Conservation (phyloP, 768 basidiomycete species). For the Suillus weaverae region DNA sequence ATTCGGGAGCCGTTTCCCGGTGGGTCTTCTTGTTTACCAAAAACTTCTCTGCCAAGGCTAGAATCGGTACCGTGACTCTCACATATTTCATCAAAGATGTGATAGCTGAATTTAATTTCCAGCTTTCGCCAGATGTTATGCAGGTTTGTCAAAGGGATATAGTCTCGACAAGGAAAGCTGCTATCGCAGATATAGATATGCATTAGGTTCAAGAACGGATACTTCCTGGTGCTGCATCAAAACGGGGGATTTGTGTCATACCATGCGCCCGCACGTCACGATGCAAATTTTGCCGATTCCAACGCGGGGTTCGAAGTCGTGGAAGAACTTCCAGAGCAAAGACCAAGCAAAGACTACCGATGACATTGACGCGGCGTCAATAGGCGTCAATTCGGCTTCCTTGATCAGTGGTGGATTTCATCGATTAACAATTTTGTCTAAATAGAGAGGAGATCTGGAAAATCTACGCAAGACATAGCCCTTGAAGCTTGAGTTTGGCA, state of each 20-base stretch:
- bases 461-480: not conserved
- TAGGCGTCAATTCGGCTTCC: not conserved
- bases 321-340: constrained; percentile 1
- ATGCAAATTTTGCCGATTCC: not conserved
- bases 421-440: not conserved
- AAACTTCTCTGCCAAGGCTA: not conserved
- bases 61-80: not conserved
- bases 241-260: not conserved
- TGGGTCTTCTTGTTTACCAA: not conserved
- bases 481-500: not conserved
- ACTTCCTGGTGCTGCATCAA: not conserved
- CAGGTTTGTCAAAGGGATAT: not conserved
- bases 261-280: not conserved
- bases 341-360: not conserved
- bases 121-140: not conserved
- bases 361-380: not conserved
- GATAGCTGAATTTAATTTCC: not conserved
- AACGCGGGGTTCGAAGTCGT: constrained; percentile 3
- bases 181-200: not conserved
- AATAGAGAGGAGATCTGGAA: not conserved
- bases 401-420: not conserved
- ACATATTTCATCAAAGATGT: not conserved
- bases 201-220: not conserved
- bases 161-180: not conserved
- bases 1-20: not conserved